Evolutionary conservation across 2,329 filamentous ascomycete species (phyloP), one percentile per base, ranked within the genome.

Genomic region (Onygenales sp.): DNA sequence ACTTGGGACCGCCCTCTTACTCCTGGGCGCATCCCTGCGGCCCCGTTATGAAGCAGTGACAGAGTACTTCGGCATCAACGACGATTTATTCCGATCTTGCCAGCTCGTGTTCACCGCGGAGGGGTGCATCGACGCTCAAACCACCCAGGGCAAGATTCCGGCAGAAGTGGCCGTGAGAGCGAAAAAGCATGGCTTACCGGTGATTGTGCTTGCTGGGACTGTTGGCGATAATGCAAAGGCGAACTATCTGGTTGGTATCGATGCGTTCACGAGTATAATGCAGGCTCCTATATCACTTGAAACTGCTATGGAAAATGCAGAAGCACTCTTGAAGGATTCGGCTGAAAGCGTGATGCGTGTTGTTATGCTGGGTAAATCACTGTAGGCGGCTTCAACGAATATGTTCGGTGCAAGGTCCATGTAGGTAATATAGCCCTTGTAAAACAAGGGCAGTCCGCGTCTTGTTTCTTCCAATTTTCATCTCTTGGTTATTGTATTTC

Each of bases 31-130:
- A 2, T 66, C 57, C 35, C 63, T 80, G 13, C 69, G 72, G 46
- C 73, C 75, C 13, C 67, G 77, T 45, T 75, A 73, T 59, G 76
- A 78, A 52, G 72, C 76, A 31, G 72, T 79, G 58, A 75, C 72
- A 60, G 73, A 77, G 55, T 79, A 78, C 58, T 74, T 79, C 47
- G 69, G 73, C 50, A 63, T 79, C 32, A 50, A 41, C 21, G 69
- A 75, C 42, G 64, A 65, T 2, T 65, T 78, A 3, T 74, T 80
- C 51, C 68, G 72, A 11, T 61, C 72, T 32, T 77, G 74, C 57
- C 73, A 80, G 54, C 67, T 80, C 7, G 74, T 79, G 0, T 67
- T 80, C 57, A 80, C 77, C 0, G 77, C 76, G 1, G 78, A 80
- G 59, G 77, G 78, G 0, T 74, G 75, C 8, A 70, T 80, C 13